These are phyloP conservation scores for Rhypophila decipiens DNA, from an alignment of 495 filamentous ascomycete genomes.

Conservation along the genomic window DNA sequence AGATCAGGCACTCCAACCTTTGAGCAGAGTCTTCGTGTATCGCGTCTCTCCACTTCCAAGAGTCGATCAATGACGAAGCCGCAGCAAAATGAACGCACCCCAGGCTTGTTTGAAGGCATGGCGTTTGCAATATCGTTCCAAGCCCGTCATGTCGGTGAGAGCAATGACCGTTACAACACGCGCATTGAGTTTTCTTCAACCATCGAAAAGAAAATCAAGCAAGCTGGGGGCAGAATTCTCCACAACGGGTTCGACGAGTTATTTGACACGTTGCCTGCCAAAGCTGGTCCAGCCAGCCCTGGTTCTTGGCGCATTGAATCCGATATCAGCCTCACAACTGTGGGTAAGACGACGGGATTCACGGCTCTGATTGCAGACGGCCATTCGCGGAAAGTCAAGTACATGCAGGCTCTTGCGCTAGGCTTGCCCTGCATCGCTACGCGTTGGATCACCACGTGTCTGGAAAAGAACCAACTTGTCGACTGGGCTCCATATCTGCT, in stretches of 20 bases:
- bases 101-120: constrained; percentile 63
- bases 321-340: constrained; percentile 28
- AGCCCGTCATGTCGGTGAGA: constrained; percentile 40
- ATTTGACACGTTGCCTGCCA: constrained; percentile 52
- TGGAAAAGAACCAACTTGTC: constrained; percentile 50
- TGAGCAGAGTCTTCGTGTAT: constrained; percentile 22
- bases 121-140: constrained; percentile 73
- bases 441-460: constrained; percentile 74
- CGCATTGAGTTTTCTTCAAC: constrained; percentile 37
- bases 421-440: constrained; percentile 76
- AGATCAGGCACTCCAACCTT: constrained; percentile 19
- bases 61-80: constrained; percentile 6
- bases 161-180: constrained; percentile 42
- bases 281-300: constrained; percentile 11
- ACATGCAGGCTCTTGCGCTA: constrained; percentile 90
- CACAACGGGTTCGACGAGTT: constrained; percentile 76
- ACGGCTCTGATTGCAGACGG: constrained; percentile 77
- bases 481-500: constrained; percentile 80
- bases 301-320: constrained; percentile 14
- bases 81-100: constrained; percentile 3
- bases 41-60: constrained; percentile 10
- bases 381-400: constrained; percentile 85
- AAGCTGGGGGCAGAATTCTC: constrained; percentile 67
- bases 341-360: constrained; percentile 60
- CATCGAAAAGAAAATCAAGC: constrained; percentile 38